These are phyloP conservation scores for Flaveria ramosissima DNA, from an alignment of 129 eudicot species.

Conservation along the genomic window DNA sequence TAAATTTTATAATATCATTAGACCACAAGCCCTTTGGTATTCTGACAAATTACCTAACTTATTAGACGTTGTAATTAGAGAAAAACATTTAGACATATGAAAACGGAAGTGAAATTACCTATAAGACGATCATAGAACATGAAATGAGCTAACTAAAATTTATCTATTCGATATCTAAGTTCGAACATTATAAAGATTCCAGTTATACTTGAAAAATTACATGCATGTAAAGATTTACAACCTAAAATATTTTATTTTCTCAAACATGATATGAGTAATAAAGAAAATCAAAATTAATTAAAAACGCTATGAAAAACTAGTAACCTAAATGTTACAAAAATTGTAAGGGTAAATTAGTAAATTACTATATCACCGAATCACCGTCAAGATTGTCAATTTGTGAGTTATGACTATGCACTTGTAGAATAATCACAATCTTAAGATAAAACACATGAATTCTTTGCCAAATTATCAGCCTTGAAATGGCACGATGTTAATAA, in stretches of 20 bases:
- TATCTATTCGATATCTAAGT: no score
- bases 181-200: no score
- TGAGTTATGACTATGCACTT: not conserved
- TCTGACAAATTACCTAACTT: not conserved
- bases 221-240: no score
- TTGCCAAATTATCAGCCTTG: constrained; percentile 36
- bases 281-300: no score
- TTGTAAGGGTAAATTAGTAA: constrained; percentile 6
- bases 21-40: no score
- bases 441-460: constrained; percentile 39
- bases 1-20: no score
- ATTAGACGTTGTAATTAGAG: no score
- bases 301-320: not conserved
- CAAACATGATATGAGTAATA: no score
- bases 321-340: not conserved
- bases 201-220: no score
- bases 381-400: not conserved
- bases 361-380: constrained; percentile 22
- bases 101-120: not conserved
- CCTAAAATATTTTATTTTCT: no score
- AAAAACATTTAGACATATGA: not conserved
- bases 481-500: constrained; percentile 32
- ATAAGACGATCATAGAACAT: no score
- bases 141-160: no score
- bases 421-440: constrained; percentile 42